These are phyloP conservation scores for Wallacemonas sp. DNA, from an alignment of 208 protist genomes.

Conservation along the genomic window DNA sequence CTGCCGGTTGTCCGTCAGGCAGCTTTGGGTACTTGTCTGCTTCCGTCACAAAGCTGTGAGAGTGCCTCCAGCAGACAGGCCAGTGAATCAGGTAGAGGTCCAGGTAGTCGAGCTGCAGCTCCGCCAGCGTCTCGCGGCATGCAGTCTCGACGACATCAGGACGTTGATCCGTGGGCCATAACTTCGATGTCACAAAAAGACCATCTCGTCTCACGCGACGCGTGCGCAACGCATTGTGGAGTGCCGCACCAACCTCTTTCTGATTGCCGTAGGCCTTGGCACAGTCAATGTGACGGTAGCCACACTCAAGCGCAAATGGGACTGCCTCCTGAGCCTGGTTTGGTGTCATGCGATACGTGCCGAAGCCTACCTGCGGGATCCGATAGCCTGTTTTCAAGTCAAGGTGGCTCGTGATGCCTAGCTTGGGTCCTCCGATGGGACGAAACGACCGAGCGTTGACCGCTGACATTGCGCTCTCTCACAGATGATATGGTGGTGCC, in stretches of 20 bases:
- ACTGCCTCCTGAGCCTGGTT: conserved; percentile 50
- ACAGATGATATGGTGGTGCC: not conserved
- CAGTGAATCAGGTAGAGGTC: conserved; percentile 94
- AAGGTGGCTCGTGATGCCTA: conserved; percentile 30
- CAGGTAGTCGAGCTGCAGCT: conserved; percentile 86
- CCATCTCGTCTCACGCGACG: conserved; percentile 78
- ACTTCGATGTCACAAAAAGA: conserved; percentile 93
- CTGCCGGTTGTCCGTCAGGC: conserved; percentile 25
- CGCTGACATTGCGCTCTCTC: not conserved
- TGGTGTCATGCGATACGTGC: conserved; percentile 76
- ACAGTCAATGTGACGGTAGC: conserved; percentile 91
- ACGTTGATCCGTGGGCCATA: conserved; percentile 94
- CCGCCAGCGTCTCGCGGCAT: conserved; percentile 72
- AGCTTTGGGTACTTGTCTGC: conserved; percentile 71
- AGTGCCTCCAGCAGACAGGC: conserved; percentile 83
- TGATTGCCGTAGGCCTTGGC: conserved; percentile 93
- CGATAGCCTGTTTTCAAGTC: conserved; percentile 39
- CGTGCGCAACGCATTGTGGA: conserved; percentile 43
- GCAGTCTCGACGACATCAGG: conserved; percentile 82
- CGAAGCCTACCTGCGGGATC: conserved; percentile 89
- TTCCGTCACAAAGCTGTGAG: conserved; percentile 32
- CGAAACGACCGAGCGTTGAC: conserved; percentile 19
- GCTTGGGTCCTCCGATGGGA: conserved; percentile 36
- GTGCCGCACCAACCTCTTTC: conserved; percentile 75
- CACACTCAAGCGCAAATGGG: conserved; percentile 61